phyloP scores from a whole-genome alignment of 2,329 filamentous ascomycete genomes.

The Leptosphaerulina australis region DNA sequence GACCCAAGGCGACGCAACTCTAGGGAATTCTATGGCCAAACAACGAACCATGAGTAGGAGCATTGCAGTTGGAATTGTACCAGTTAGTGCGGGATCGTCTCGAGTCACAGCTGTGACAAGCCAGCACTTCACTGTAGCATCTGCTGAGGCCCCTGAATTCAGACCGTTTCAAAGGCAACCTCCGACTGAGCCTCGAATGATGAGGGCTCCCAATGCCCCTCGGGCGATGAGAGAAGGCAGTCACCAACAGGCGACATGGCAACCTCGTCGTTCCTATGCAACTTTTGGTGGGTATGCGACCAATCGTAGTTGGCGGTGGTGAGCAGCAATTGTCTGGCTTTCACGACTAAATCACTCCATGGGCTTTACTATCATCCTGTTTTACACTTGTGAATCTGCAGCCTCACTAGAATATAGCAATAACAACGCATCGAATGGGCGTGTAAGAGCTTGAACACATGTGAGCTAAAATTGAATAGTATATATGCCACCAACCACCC shows the following conservation, averaged over 20 bases:
- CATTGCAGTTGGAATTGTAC: neutral
- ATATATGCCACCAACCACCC: too few relatives aligned
- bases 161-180: neutral
- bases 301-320: neutral
- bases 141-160: neutral
- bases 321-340: neutral
- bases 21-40: neutral
- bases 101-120: too few relatives aligned
- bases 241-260: neutral
- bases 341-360: neutral
- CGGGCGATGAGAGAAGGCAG: slow-evolving; percentile 7
- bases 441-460: neutral
- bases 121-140: neutral
- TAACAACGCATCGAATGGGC: too few relatives aligned
- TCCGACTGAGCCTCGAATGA: slow-evolving; percentile 6
- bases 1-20: too few relatives aligned
- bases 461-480: too few relatives aligned
- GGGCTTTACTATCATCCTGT: neutral
- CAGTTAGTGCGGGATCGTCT: neutral
- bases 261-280: neutral
- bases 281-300: neutral
- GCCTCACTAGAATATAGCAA: too few relatives aligned
- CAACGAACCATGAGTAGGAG: neutral
- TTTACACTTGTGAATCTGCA: too few relatives aligned
- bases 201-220: slow-evolving; percentile 9